A percentile compares a stretch with the other conserved stretches of the same genome.
These are phyloP conservation scores for Malassezia furfur DNA, from an alignment of 1,284 basidiomycete species.

Conservation along the genomic window DNA sequence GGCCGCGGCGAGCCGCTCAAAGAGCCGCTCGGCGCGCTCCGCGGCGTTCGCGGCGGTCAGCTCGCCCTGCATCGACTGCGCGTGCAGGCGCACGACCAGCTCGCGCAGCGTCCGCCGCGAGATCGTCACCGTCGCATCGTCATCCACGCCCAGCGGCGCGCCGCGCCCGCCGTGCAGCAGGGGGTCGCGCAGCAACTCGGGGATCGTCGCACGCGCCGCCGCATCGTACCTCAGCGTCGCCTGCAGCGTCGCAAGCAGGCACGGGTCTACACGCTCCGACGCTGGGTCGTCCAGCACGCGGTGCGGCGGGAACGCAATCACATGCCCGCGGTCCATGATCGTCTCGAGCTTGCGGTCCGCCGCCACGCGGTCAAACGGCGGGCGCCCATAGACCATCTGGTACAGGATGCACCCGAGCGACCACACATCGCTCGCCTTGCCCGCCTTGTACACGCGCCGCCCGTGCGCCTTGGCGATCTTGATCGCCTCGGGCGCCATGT, in stretches of 20 bases:
- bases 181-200: conserved; percentile 54
- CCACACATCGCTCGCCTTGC: conserved; percentile 68
- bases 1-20: too few relatives aligned
- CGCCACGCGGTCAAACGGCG: conserved; percentile 76
- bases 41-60: conserved; percentile 34
- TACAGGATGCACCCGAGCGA: conserved; percentile 90
- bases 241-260: conserved; percentile 65
- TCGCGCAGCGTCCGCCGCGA: conserved; percentile 25
- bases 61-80: conserved; percentile 28
- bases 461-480: conserved; percentile 37
- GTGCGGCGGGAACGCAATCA: conserved; percentile 66
- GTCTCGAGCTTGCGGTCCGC: conserved; percentile 84
- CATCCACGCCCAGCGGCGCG: conserved; percentile 1
- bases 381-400: conserved; percentile 87
- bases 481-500: conserved; percentile 48
- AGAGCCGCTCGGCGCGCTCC: conserved; percentile 23
- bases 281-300: conserved; percentile 54
- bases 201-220: conserved; percentile 71
- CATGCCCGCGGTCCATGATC: conserved; percentile 64
- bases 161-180: conserved; percentile 21
- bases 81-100: conserved; percentile 28
- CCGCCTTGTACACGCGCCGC: conserved; percentile 48
- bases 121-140: conserved; percentile 26
- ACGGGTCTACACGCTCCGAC: conserved; percentile 55
- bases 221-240: conserved; percentile 64